Evolutionary conservation across 1,284 basidiomycete species (phyloP).

Genomic region (Ustilago trichophora): DNA sequence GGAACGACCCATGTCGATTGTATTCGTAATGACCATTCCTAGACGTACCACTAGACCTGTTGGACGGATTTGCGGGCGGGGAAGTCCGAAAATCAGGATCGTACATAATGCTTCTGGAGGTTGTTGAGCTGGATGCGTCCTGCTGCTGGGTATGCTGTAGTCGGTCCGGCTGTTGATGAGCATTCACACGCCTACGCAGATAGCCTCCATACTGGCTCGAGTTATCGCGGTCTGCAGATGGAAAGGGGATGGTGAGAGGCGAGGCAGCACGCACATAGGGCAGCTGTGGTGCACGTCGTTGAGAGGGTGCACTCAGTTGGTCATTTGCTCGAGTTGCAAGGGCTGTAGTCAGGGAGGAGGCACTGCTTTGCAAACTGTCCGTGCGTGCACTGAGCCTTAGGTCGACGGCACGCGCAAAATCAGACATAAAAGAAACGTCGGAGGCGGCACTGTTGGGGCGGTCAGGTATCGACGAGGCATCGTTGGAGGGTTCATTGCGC

Average conservation of each 20-base stretch:
- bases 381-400: constrained; percentile 12
- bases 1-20: neutral
- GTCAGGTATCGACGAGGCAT: neutral
- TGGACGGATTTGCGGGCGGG: neutral
- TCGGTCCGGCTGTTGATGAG: no score
- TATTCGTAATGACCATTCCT: neutral
- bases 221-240: constrained; percentile 1
- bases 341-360: neutral
- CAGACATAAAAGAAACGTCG: constrained; percentile 20
- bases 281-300: constrained; percentile 20
- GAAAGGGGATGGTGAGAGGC: constrained; percentile 23
- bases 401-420: constrained; percentile 27
- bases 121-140: neutral
- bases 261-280: constrained; percentile 32
- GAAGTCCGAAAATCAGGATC: neutral
- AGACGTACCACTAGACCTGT: neutral
- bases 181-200: constrained; percentile 3
- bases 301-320: neutral
- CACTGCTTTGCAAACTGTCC: constrained; percentile 1
- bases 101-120: neutral
- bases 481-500: neutral
- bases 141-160: no score
- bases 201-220: no score
- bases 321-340: neutral
- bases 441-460: constrained; percentile 4